Conservation (phyloP, 2,329 filamentous ascomycete species). For the Alternaria ventricosa region DNA sequence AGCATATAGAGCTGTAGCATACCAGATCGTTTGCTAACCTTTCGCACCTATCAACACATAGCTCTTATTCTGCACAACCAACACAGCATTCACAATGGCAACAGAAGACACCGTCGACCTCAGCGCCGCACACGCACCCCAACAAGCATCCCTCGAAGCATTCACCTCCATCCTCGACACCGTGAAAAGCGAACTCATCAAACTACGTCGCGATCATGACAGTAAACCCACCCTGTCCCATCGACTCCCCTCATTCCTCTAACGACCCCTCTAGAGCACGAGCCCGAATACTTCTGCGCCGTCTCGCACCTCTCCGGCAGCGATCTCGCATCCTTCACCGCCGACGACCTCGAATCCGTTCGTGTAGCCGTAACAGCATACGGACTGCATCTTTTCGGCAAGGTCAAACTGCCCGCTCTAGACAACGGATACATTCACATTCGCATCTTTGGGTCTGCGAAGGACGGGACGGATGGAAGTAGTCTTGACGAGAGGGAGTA, state of each 20-base stretch:
- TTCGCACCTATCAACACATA: not conserved
- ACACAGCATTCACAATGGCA: conserved; percentile 34
- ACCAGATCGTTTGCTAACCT: not conserved
- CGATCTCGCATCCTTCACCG: conserved; percentile 38
- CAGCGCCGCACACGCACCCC: conserved; percentile 40
- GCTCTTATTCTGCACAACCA: not conserved
- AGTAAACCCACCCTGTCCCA: conserved; percentile 22
- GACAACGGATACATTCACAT: conserved; percentile 41
- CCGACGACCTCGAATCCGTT: conserved; percentile 33
- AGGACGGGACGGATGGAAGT: conserved; percentile 44
- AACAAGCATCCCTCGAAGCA: conserved; percentile 43
- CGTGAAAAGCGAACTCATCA: conserved; percentile 42
- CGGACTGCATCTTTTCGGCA: conserved; percentile 42
- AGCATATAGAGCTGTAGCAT: not conserved
- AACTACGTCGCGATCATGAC: conserved; percentile 44
- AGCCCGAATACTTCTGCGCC: conserved; percentile 46
- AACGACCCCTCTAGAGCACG: conserved; percentile 36
- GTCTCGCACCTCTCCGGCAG: conserved; percentile 51
- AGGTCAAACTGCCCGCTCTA: conserved; percentile 32
- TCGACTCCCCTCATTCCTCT: not conserved
- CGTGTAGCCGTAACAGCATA: conserved; percentile 41
- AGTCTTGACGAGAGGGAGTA: conserved; percentile 40
- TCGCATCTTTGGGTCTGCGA: conserved; percentile 39
- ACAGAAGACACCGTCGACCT: conserved; percentile 47
- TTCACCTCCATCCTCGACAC: conserved; percentile 40